Conservation (phyloP, 495 filamentous ascomycete species). For the Tricharina praecox region DNA sequence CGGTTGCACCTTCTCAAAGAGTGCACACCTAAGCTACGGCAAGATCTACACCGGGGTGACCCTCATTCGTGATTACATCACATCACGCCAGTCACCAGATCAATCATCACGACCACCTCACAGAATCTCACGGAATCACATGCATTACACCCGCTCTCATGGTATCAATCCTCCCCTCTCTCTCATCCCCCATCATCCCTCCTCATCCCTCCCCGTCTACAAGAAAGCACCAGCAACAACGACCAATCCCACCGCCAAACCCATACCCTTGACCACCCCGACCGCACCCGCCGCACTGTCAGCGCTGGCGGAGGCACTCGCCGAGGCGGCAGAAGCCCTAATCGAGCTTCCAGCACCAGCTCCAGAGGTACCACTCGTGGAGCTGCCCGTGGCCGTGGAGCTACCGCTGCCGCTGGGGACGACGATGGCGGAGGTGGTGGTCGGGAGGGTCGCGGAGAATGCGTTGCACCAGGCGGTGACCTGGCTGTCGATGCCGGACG, state of each 20-base stretch:
- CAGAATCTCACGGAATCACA: too few species aligned
- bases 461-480: conserved; percentile 28
- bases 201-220: conserved; percentile 13
- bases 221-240: conserved; percentile 25
- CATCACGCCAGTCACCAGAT: too few species aligned
- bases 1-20: too few species aligned
- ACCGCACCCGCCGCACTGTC: conserved; percentile 14
- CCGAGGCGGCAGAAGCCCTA: conserved; percentile 7
- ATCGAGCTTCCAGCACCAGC: conserved; percentile 8
- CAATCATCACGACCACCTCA: too few species aligned
- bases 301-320: conserved; percentile 9
- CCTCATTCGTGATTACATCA: too few species aligned
- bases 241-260: conserved; percentile 20
- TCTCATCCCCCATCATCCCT: not conserved
- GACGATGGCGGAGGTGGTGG: conserved; percentile 10
- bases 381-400: too few species aligned
- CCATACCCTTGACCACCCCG: conserved; percentile 16
- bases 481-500: conserved; percentile 21
- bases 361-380: too few species aligned
- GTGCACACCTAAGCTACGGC: too few species aligned
- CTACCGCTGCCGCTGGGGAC: conserved; percentile 9
- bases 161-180: too few species aligned
- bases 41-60: too few species aligned
- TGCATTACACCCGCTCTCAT: too few species aligned
- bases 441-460: conserved; percentile 21